Conservation (phyloP, 2,329 filamentous ascomycete genomes). For the Cercospora sesami region DNA sequence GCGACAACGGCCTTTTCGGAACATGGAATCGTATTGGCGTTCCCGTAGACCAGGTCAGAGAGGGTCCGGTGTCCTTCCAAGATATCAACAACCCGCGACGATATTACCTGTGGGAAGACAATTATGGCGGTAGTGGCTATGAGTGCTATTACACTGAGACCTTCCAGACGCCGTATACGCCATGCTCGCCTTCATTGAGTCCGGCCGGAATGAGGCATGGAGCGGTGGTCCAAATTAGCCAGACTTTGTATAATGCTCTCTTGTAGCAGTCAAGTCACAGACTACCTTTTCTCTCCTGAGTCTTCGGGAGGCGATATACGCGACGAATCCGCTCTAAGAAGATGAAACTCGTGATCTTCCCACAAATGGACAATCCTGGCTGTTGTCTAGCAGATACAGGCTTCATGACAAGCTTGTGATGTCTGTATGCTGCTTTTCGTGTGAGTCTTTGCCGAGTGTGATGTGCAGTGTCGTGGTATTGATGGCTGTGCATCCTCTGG, state of each 20-base stretch:
- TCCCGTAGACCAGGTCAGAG: background rate
- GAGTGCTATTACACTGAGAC: slow-evolving; percentile 5
- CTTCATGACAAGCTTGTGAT: too few species aligned
- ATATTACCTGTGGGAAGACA: background rate
- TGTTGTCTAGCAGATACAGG: too few species aligned
- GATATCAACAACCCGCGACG: background rate
- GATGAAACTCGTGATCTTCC: too few species aligned
- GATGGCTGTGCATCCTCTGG: too few species aligned
- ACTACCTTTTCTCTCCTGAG: too few species aligned
- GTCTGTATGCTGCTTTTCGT: too few species aligned
- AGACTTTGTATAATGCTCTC: background rate
- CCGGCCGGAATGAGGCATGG: background rate
- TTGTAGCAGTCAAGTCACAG: background rate
- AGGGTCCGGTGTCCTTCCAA: background rate
- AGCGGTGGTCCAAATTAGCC: background rate
- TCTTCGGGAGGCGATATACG: too few species aligned
- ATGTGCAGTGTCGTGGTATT: too few species aligned
- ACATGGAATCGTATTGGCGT: background rate
- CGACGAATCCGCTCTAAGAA: too few species aligned
- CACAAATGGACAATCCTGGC: too few species aligned
- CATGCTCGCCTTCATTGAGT: background rate
- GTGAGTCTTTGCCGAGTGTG: too few species aligned
- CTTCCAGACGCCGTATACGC: background rate
- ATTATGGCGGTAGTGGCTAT: background rate
- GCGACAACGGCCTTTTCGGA: background rate